Conservation (phyloP, 768 basidiomycete species). For the Lentinula guzmanii region DNA sequence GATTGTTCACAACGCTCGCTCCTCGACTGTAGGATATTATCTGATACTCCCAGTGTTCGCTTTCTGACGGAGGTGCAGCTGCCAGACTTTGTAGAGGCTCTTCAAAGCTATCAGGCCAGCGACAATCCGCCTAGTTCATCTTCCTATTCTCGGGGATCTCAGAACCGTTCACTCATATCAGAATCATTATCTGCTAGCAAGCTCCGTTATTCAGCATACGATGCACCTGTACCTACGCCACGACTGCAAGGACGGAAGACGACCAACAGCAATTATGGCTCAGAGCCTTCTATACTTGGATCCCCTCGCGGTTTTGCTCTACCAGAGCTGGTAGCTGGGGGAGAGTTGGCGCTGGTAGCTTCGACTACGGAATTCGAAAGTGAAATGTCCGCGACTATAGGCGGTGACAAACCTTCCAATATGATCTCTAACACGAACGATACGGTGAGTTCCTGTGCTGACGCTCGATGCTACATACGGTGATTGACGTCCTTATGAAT, state of each 20-base stretch:
- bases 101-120: conserved; percentile 28
- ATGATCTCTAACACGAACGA: not conserved
- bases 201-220: conserved; percentile 69
- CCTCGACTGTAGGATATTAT: conserved; percentile 46
- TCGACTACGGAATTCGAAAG: conserved; percentile 23
- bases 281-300: not conserved
- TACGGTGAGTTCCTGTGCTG: not conserved
- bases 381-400: not conserved
- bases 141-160: conserved; percentile 9
- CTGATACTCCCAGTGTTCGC: not conserved
- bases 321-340: conserved; percentile 21
- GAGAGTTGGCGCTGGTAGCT: conserved; percentile 38
- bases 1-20: conserved; percentile 41
- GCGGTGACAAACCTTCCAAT: not conserved
- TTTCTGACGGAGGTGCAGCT: conserved; percentile 36
- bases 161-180: not conserved
- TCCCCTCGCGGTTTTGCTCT: not conserved
- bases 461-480: not conserved
- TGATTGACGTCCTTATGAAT: not conserved
- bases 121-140: not conserved
- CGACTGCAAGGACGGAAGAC: conserved; percentile 32
- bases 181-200: conserved; percentile 29
- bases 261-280: conserved; percentile 16
- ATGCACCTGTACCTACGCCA: conserved; percentile 46
- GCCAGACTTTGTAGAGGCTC: conserved; percentile 58